Evolutionary conservation across 805 yeast genomes (phyloP).

Genomic region (Middelhovenomyces tepae): DNA sequence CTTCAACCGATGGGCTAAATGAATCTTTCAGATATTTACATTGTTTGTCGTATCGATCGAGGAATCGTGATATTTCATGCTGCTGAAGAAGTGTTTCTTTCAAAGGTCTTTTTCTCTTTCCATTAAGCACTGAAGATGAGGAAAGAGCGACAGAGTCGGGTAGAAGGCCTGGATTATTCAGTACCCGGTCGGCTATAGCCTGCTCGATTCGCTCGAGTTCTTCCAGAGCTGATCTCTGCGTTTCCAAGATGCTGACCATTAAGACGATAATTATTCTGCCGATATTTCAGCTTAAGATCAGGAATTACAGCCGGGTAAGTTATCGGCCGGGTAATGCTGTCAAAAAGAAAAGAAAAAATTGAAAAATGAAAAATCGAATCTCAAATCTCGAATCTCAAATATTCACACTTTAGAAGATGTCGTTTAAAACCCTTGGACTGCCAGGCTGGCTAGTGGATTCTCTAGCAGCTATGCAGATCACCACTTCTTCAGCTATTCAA

Average conservation of each 20-base stretch:
- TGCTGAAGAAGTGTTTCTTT: slow-evolving; percentile 52
- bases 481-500: slow-evolving; percentile 81
- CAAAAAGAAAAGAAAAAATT: too few species aligned
- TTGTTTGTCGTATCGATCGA: slow-evolving; percentile 36
- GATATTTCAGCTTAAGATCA: too few species aligned
- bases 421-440: slow-evolving; percentile 60
- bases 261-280: too few species aligned
- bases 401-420: slow-evolving; percentile 13
- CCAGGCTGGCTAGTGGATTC: slow-evolving; percentile 84
- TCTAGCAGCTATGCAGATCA: slow-evolving; percentile 69
- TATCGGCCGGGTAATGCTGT: too few species aligned
- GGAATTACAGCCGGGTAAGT: too few species aligned
- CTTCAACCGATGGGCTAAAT: neutral
- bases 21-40: slow-evolving; percentile 18
- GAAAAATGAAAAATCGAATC: too few species aligned
- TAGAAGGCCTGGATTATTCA: slow-evolving; percentile 47
- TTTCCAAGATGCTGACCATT: slow-evolving; percentile 20
- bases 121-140: slow-evolving; percentile 25
- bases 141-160: slow-evolving; percentile 23
- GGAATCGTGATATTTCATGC: slow-evolving; percentile 53
- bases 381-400: too few species aligned
- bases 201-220: slow-evolving; percentile 66
- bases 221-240: slow-evolving; percentile 21
- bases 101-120: slow-evolving; percentile 33
- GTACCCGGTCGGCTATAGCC: slow-evolving; percentile 53